Evolutionary conservation across 805 yeast genomes (phyloP).

Genomic region (Pichia nakasei): DNA sequence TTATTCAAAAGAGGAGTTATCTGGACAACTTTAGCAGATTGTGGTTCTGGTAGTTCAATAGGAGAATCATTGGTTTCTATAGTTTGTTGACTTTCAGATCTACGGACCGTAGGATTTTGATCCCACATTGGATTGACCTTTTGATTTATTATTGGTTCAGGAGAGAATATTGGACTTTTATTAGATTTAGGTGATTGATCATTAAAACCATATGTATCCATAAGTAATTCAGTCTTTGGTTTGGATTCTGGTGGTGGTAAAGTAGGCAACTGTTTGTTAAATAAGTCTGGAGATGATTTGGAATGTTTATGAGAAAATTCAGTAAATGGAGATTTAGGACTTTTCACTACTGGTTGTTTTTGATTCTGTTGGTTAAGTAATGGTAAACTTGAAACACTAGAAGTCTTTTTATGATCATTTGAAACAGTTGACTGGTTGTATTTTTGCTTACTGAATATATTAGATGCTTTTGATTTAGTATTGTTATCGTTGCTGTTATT

Average conservation of each 20-base stretch:
- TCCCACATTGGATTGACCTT: constrained; percentile 4
- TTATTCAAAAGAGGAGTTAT: constrained; percentile 1
- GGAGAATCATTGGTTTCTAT: constrained; percentile 4
- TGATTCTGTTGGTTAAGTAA: neutral
- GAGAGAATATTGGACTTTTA: constrained; percentile 8
- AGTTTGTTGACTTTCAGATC: constrained; percentile 4
- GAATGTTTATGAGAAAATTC: constrained; percentile 9
- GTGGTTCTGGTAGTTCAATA: constrained; percentile 8
- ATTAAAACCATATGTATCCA: constrained; percentile 20
- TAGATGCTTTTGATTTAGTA: neutral
- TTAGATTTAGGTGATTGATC: constrained; percentile 3
- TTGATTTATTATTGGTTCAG: constrained; percentile 1
- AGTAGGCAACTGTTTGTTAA: constrained; percentile 2
- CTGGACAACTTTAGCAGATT: constrained; percentile 8
- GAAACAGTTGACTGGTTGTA: neutral
- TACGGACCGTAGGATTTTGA: constrained; percentile 1
- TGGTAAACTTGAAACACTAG: constrained; percentile 7
- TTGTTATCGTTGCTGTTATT: neutral
- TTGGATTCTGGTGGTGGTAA: constrained; percentile 4
- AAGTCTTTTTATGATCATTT: constrained; percentile 2
- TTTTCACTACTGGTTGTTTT: neutral
- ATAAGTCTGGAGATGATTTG: constrained; percentile 4
- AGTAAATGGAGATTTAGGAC: neutral
- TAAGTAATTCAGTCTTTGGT: neutral
- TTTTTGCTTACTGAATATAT: neutral